Conservation (phyloP, 176 grass and related monocot species). For the Typha latifolia region DNA sequence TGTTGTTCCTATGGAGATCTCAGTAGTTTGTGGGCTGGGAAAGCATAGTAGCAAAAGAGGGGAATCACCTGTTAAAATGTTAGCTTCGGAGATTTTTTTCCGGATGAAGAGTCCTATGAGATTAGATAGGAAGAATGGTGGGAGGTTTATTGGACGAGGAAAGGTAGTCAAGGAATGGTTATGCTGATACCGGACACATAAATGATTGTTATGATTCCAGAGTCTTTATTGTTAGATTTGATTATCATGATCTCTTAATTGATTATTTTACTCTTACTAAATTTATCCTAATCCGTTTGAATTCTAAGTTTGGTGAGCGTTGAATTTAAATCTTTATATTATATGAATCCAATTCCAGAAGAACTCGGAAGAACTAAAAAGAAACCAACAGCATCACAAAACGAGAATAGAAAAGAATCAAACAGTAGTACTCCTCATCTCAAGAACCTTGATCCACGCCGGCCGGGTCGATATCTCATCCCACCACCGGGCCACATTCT, state of each 20-base stretch:
- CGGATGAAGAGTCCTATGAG: slow-evolving; percentile 55
- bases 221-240: too few relatives aligned
- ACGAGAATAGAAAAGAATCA: background rate
- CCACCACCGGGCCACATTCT: slow-evolving; percentile 20
- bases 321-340: too few relatives aligned
- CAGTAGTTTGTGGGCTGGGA: slow-evolving; percentile 55
- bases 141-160: slow-evolving; percentile 45
- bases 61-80: slow-evolving; percentile 50
- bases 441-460: slow-evolving; percentile 11
- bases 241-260: too few relatives aligned
- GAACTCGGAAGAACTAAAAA: background rate
- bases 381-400: background rate
- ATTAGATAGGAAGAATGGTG: slow-evolving; percentile 53
- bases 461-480: slow-evolving; percentile 10
- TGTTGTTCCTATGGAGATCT: slow-evolving; percentile 44
- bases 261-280: too few relatives aligned
- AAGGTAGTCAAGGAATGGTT: slow-evolving; percentile 63
- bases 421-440: background rate
- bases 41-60: slow-evolving; percentile 66
- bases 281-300: too few relatives aligned
- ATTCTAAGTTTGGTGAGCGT: too few relatives aligned
- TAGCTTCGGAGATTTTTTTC: slow-evolving; percentile 52
- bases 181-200: background rate
- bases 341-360: background rate
- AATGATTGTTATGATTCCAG: too few relatives aligned